Base-by-base conservation (phyloP, 176 grass and related monocot genomes). In the Bonia amplexicaulis region DNA sequence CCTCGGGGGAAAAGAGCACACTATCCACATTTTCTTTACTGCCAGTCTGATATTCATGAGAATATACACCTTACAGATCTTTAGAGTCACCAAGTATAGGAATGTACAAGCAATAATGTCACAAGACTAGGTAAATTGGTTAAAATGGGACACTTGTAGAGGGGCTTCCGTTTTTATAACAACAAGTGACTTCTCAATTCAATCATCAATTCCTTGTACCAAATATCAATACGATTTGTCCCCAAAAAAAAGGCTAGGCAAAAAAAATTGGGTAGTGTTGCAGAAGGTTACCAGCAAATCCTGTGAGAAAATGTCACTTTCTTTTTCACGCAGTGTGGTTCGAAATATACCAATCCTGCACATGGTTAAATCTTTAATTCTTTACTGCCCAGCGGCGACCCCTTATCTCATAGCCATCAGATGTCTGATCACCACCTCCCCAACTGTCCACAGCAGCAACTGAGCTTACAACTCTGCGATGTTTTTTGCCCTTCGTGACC, bases 381-480 rank as follows among this genome's bases (percentile, higher is more conserved):
- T 88, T 90, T 48, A 81, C 69, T 37, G 87, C 87, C 93, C 93
- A 95, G 66, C 93, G 86, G n/a, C 66, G 79, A 13, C 93, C 93
- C 70, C 85, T 75, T 55, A 88, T 92, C 75, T 95, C 74, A 25
- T 90, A 95, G 33, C 74, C 85, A 61, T 92, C 90, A 75, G 80
- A 64, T 47, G 71, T n/a, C 35, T 79, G 86, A 35, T 92, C 88
- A 47, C 71, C 78, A 53, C 89, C 85, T 78, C 35, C 93, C 83
- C 85, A 90, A 72, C 71, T 87, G 64, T 90, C 71, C 39, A 2
- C 22, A 53, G 61, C 39, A 73, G 31, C 70, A 73, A 49, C 47
- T 16, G 78, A 80, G 74, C 81, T 92, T 22, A 79, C 61, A 80
- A 73, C 51, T 70, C 82, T 91, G 0, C 73, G 81, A 65, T 92